Evolutionary conservation across 768 basidiomycete species (phyloP).

Genomic region (Termitomyces sp.): DNA sequence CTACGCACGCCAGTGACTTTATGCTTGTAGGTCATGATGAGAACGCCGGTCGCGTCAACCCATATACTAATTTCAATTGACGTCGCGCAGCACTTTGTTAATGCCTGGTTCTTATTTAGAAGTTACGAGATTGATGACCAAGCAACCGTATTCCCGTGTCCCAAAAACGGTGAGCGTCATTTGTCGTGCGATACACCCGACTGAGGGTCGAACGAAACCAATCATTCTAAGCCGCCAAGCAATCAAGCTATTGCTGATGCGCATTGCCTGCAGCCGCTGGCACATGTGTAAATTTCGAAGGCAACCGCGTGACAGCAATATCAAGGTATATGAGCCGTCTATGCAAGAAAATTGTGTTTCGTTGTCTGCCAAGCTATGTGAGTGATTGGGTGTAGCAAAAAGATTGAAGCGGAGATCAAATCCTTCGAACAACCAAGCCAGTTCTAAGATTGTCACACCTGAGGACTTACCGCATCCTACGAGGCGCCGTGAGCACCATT

Average conservation of each 20-base stretch:
- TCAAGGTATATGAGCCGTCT: not conserved
- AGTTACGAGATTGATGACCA: not conserved
- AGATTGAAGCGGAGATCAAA: not conserved
- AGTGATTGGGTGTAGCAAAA: not conserved
- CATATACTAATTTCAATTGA: not conserved
- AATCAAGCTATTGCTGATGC: not conserved
- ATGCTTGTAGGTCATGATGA: no score
- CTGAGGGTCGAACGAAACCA: not conserved
- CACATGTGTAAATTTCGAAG: not conserved
- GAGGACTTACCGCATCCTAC: no score
- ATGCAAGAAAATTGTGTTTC: not conserved
- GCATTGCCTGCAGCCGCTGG: not conserved
- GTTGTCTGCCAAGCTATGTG: not conserved
- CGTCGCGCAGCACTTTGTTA: not conserved
- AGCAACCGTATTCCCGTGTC: not conserved
- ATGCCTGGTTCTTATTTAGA: not conserved
- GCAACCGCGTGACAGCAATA: not conserved
- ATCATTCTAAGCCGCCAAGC: not conserved
- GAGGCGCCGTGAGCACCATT: not conserved
- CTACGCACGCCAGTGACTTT: no score
- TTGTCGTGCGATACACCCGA: not conserved
- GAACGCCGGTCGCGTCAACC: not conserved
- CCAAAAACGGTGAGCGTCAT: not conserved
- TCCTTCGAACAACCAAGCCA: not conserved
- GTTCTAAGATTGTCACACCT: no score